A percentile compares a stretch with the other conserved stretches of the same genome.
Conservation (phyloP, 345 rosid genomes). For the Anacardium occidentale region DNA sequence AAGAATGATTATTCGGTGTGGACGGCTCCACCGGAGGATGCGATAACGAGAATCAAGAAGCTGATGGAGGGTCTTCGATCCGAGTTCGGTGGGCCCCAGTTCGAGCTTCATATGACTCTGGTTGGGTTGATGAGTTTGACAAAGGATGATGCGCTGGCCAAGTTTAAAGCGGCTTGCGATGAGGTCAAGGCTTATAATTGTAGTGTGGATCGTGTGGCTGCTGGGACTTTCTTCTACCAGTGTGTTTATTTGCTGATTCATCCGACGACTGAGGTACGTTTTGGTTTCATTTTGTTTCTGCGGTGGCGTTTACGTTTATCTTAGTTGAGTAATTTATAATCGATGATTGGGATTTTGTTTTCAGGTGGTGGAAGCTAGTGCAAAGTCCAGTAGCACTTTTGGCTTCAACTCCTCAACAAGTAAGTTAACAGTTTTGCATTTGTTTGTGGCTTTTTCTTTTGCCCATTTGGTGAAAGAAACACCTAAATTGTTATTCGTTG, state of each 20-base stretch:
- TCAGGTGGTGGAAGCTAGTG: conserved; percentile 72
- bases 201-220: conserved; percentile 54
- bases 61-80: conserved; percentile 69
- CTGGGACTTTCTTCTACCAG: conserved; percentile 74
- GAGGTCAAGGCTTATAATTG: conserved; percentile 53
- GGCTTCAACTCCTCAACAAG: conserved; percentile 40
- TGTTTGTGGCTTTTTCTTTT: not conserved
- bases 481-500: too few species aligned
- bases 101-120: conserved; percentile 83
- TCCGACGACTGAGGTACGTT: conserved; percentile 60
- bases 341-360: not conserved
- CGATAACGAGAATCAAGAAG: conserved; percentile 41
- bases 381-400: conserved; percentile 49
- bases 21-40: conserved; percentile 70
- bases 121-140: conserved; percentile 57
- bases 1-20: conserved; percentile 70
- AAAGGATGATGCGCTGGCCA: conserved; percentile 56
- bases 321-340: too few species aligned
- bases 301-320: too few species aligned
- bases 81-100: conserved; percentile 72
- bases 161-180: conserved; percentile 65
- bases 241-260: conserved; percentile 70
- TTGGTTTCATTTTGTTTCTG: too few species aligned
- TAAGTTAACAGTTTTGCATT: conserved; percentile 39
- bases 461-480: too few species aligned